Percentiles rank a stretch among this genome's conserved stretches.
Evolutionary conservation across 257 asterid genomes (phyloP).

Genomic region (Salvia splendens): DNA sequence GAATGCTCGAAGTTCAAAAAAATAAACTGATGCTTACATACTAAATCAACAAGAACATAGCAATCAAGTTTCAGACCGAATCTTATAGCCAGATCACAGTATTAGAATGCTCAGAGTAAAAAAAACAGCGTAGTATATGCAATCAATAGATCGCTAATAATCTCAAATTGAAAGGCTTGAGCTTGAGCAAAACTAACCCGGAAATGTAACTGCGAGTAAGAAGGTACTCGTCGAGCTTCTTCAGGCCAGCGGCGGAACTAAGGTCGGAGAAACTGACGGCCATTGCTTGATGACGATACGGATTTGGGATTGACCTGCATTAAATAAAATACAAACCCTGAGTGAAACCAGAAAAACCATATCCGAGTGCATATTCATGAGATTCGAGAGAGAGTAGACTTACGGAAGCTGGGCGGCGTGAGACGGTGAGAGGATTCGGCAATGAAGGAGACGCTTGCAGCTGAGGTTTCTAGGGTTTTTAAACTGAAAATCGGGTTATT

Average conservation of each 20-base stretch:
- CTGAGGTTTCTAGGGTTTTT: slow-evolving; percentile 18
- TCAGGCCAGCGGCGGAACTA: slow-evolving; percentile 61
- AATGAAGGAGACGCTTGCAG: neutral
- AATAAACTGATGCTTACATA: neutral
- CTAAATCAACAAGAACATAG: too few relatives aligned
- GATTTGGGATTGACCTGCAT: slow-evolving; percentile 18
- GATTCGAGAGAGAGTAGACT: slow-evolving; percentile 9
- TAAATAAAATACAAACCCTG: neutral
- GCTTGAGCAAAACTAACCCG: slow-evolving; percentile 53
- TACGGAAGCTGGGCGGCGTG: slow-evolving; percentile 23
- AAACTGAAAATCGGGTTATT: slow-evolving; percentile 12
- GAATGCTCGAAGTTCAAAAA: neutral
- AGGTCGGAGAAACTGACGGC: slow-evolving; percentile 59
- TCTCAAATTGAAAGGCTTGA: neutral
- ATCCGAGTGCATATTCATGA: neutral
- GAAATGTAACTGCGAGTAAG: slow-evolving; percentile 78
- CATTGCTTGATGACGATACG: slow-evolving; percentile 44
- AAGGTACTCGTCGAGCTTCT: slow-evolving; percentile 91
- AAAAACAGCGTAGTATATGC: neutral
- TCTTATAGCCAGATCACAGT: neutral
- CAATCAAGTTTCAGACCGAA: neutral
- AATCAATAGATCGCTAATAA: neutral
- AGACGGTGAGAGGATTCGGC: neutral
- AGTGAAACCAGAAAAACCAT: neutral
- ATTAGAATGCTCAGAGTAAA: neutral